A percentile compares a stretch with the other conserved stretches of the same genome.
These are phyloP conservation scores for Solanum arcanum DNA, from an alignment of 257 asterid genomes.

Conservation along the genomic window DNA sequence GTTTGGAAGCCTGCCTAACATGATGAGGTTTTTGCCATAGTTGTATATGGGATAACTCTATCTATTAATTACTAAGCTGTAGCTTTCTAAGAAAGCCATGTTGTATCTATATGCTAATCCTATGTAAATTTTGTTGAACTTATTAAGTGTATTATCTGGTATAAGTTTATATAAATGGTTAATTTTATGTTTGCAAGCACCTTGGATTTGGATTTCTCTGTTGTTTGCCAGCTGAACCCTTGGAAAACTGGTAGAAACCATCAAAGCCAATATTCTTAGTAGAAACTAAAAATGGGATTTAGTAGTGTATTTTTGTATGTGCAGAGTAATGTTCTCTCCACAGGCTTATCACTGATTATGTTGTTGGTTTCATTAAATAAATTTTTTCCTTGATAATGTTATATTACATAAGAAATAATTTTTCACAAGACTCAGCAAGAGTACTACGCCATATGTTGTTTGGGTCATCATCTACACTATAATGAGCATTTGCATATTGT, in stretches of 20 bases:
- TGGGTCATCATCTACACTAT: neutral
- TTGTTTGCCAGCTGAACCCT: neutral
- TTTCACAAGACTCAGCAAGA: neutral
- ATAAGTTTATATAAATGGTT: neutral
- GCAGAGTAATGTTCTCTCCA: neutral
- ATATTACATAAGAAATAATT: neutral
- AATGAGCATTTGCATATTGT: neutral
- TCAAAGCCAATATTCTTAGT: neutral
- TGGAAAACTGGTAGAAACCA: neutral
- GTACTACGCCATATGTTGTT: neutral
- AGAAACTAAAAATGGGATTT: neutral
- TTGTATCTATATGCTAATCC: neutral
- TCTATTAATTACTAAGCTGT: neutral
- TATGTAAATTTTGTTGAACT: neutral
- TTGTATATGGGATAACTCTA: neutral
- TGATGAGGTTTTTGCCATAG: neutral
- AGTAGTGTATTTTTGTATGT: neutral
- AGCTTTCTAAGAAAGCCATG: neutral
- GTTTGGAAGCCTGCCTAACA: constrained; percentile 59
- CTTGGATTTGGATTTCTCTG: neutral
- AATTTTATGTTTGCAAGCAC: neutral
- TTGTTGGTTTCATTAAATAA: neutral
- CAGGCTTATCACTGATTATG: neutral
- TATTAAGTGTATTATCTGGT: neutral
- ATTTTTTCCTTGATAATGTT: neutral